phyloP scores from a whole-genome alignment of 2,329 filamentous ascomycete species.

The Verticillium albo-atrum region DNA sequence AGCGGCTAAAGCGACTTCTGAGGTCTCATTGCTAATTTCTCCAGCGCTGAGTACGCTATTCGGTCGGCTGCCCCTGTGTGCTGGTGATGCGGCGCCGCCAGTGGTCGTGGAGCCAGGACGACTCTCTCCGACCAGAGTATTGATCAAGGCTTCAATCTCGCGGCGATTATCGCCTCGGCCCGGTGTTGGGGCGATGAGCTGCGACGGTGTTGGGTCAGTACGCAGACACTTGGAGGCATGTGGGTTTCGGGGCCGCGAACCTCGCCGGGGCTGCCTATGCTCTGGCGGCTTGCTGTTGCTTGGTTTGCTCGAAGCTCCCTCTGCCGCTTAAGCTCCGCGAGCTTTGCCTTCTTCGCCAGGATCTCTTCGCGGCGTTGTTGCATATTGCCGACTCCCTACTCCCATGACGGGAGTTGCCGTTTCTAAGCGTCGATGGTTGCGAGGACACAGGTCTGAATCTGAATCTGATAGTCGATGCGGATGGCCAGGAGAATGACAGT shows the following conservation, averaged over 20 bases:
- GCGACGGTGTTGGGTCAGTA: background rate
- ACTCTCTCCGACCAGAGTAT: slow-evolving; percentile 75
- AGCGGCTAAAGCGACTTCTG: slow-evolving; percentile 50
- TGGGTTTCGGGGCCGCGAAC: slow-evolving; percentile 42
- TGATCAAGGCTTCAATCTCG: slow-evolving; percentile 82
- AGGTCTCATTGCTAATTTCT: slow-evolving; percentile 72
- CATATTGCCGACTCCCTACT: slow-evolving; percentile 44
- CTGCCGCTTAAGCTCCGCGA: slow-evolving; percentile 92
- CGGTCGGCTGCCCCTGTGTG: slow-evolving; percentile 67
- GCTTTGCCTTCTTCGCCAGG: slow-evolving; percentile 91
- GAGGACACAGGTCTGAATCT: background rate
- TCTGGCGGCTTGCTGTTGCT: slow-evolving; percentile 64
- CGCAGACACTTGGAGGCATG: background rate
- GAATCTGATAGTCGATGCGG: background rate
- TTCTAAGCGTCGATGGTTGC: slow-evolving; percentile 6
- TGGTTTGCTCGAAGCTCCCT: slow-evolving; percentile 79
- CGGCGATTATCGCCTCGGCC: slow-evolving; percentile 64
- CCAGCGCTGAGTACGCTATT: slow-evolving; percentile 82
- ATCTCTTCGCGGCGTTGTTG: slow-evolving; percentile 93
- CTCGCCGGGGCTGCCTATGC: slow-evolving; percentile 64
- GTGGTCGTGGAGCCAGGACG: slow-evolving; percentile 64
- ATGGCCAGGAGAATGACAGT: background rate
- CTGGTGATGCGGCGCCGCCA: slow-evolving; percentile 61
- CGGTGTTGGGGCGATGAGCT: slow-evolving; percentile 62
- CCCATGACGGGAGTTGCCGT: slow-evolving; percentile 41